Conservation (phyloP, 768 basidiomycete species). For the Trametes punicea region DNA sequence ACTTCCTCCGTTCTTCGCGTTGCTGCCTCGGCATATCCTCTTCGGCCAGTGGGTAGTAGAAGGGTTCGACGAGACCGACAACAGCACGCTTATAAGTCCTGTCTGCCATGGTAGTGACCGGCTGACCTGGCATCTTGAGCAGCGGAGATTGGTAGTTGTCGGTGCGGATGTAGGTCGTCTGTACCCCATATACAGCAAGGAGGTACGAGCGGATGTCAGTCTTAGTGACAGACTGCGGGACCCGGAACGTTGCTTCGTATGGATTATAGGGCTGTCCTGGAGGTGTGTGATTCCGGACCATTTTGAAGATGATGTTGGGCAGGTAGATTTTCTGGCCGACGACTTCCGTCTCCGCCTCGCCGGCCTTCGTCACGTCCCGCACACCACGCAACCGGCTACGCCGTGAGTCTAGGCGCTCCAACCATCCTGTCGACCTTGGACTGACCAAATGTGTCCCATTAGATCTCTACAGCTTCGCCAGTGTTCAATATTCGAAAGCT, state of each 20-base stretch:
- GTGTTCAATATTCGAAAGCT: no score
- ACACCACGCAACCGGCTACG: slow-evolving; percentile 70
- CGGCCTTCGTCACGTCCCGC: slow-evolving; percentile 34
- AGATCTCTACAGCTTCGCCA: no score
- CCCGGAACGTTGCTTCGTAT: slow-evolving; percentile 90
- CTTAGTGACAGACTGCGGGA: slow-evolving; percentile 88
- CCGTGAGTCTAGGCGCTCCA: slow-evolving; percentile 50
- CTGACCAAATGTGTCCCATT: no score
- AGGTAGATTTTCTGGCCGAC: slow-evolving; percentile 85
- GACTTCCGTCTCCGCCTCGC: slow-evolving; percentile 47
- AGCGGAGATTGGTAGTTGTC: slow-evolving; percentile 77
- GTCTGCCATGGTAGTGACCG: slow-evolving; percentile 20
- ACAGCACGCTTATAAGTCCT: slow-evolving; percentile 87
- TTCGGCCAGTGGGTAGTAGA: slow-evolving; percentile 83
- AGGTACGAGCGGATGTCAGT: slow-evolving; percentile 89
- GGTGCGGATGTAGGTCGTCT: slow-evolving; percentile 93
- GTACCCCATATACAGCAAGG: slow-evolving; percentile 77
- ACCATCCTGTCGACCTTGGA: no score
- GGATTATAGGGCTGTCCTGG: slow-evolving; percentile 84
- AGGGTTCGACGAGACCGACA: slow-evolving; percentile 88
- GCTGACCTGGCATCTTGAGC: slow-evolving; percentile 24
- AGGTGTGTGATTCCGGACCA: slow-evolving; percentile 81
- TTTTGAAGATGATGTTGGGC: slow-evolving; percentile 78
- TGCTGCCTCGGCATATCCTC: slow-evolving; percentile 72
- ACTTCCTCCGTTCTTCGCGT: slow-evolving; percentile 51